Base-by-base conservation (phyloP, 306 rosid species). In the Vigna reflexopilosa region DNA sequence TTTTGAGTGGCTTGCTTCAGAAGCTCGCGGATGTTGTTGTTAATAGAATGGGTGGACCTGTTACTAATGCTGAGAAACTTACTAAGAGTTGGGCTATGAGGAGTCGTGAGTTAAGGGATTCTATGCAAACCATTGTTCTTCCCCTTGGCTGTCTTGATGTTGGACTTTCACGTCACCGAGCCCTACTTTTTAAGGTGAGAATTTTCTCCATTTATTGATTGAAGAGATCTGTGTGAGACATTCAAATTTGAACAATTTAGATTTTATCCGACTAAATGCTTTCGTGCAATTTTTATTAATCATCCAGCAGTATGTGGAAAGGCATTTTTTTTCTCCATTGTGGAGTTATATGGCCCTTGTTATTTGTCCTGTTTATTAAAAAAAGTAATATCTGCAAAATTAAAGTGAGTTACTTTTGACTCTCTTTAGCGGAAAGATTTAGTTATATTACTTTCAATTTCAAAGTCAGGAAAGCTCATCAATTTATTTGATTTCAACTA, bases 161-260 rank as follows among this genome's bases (percentile, higher is more conserved):
- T 70, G 99, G 98, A 85, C 99, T 96, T 89, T 91, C 98, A 16
- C 97, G 99, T 77, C 98, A 96, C 79, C 88, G 99, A 63, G 98
- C 99, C 80, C 87, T 96, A 61, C 99, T 96, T 70, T 96, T 96
- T 78, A 96, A 96, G 98, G 99, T 77, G 78, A 49, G 78, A 63
- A 48, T 72, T 62, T 61, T 78, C 63, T 26, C 47, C 68, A 34
- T 58, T 76, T 59, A 24, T 51, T 72, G 4, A 70, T 80, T 57
- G 19, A 65, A 36, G 71, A 48, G 10, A 50, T 58, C 72, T 61
- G 11, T 66, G 34, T 62, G 34, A 54, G 26, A 45, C 67, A 57
- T 73, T 59, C 24, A 13, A 77, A 67, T 57, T 61, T 42, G 7
- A 77, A 49, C 58, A 55, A 48, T 38, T 74, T 36, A 22, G 42